Percentiles rank a stretch among this genome's conserved stretches.
These are phyloP conservation scores for Colletotrichum endophyticum DNA, from an alignment of 2,329 filamentous ascomycete genomes.

Conservation along the genomic window DNA sequence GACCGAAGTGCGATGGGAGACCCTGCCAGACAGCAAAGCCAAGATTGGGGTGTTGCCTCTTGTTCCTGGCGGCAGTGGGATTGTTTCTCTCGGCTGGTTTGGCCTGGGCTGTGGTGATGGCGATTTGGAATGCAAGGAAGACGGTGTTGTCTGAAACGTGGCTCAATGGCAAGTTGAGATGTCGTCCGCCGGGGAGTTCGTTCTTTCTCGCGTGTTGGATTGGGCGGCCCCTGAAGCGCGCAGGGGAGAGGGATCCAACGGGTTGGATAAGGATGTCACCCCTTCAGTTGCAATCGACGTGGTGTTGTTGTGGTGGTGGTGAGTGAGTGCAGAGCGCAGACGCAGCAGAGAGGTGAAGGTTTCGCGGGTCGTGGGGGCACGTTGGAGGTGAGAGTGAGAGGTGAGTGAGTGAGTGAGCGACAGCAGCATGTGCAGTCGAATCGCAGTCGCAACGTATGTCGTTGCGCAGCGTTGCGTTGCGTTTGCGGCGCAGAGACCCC, in stretches of 20 bases:
- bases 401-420: not conserved
- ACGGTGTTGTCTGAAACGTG: constrained; percentile 8
- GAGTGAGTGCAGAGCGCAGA: not conserved
- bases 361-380: not conserved
- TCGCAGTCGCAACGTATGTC: constrained; percentile 11
- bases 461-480: constrained; percentile 17
- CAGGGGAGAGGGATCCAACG: not conserved
- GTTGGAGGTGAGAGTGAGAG: not conserved
- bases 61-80: not conserved
- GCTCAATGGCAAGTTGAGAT: constrained; percentile 15
- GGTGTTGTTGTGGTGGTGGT: not conserved
- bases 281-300: not conserved
- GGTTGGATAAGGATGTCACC: not conserved
- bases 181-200: not conserved
- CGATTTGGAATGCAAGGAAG: constrained; percentile 10
- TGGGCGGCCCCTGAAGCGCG: not conserved
- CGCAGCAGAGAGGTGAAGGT: not conserved
- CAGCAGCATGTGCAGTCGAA: not conserved
- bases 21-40: not conserved
- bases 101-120: not conserved
- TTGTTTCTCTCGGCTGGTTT: constrained; percentile 1
- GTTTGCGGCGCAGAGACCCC: constrained; percentile 5
- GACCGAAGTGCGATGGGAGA: constrained; percentile 3
- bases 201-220: not conserved
- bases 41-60: constrained; percentile 1